Evolutionary conservation across 495 filamentous ascomycete species (phyloP).

Genomic region (Neurospora discreta): DNA sequence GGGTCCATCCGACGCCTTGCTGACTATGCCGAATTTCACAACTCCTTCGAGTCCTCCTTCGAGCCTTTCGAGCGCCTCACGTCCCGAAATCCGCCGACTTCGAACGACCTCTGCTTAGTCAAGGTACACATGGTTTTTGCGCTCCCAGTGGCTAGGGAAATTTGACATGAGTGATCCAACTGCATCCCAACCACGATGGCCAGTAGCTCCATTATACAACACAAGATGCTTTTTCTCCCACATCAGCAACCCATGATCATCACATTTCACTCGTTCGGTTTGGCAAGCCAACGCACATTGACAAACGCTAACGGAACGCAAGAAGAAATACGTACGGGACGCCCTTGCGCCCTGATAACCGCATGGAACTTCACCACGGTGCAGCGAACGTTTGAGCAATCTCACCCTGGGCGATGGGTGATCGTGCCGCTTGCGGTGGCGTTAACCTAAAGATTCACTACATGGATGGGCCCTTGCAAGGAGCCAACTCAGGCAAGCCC

Average conservation of each 20-base stretch:
- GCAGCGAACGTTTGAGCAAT: neutral
- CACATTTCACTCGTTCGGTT: neutral
- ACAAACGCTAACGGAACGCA: neutral
- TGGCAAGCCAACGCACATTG: neutral
- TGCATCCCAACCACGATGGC: neutral
- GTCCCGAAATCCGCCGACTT: neutral
- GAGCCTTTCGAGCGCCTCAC: neutral
- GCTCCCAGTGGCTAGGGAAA: neutral
- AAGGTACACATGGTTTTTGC: neutral
- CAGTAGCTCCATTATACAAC: neutral
- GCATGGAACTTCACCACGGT: neutral
- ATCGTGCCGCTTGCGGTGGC: neutral
- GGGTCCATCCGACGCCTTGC: neutral
- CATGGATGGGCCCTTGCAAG: neutral
- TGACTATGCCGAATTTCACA: neutral
- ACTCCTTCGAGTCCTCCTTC: neutral
- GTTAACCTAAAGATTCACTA: neutral
- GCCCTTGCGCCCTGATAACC: neutral
- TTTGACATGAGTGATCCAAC: neutral
- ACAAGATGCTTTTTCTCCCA: neutral
- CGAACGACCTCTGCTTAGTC: neutral
- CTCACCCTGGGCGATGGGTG: neutral
- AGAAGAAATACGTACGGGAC: neutral
- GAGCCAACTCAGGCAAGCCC: conserved; percentile 2
- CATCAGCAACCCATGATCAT: neutral